Evolutionary conservation across 1,284 basidiomycete species (phyloP).

Genomic region (Fistulina hepatica): DNA sequence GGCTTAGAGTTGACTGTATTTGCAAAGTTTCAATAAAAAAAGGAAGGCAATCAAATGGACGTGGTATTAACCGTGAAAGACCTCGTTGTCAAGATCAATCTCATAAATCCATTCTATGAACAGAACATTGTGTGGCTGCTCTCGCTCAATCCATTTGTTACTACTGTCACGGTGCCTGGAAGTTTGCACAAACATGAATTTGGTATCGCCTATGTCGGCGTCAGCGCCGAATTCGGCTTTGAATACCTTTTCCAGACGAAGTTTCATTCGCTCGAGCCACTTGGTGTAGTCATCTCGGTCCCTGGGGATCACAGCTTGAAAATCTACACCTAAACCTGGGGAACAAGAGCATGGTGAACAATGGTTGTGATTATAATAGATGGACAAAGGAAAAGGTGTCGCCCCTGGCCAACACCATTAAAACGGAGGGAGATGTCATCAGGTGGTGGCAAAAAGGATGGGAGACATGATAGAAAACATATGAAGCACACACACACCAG

Average conservation of each 20-base stretch:
- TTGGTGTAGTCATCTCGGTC: slow-evolving; percentile 3
- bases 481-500: slow-evolving; percentile 9
- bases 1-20: slow-evolving; percentile 12
- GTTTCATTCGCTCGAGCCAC: slow-evolving; percentile 7
- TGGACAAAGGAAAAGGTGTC: slow-evolving; percentile 15
- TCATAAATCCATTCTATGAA: slow-evolving; percentile 19
- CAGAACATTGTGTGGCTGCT: slow-evolving; percentile 11
- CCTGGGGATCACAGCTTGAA: slow-evolving; percentile 3
- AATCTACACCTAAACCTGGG: slow-evolving; percentile 9
- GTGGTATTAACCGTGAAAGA: slow-evolving; percentile 12
- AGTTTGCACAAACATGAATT: too few relatives aligned
- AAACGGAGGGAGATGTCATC: too few relatives aligned
- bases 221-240: slow-evolving; percentile 2
- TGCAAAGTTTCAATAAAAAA: background rate
- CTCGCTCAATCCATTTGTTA: slow-evolving; percentile 1
- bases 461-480: slow-evolving; percentile 12
- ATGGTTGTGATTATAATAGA: too few relatives aligned
- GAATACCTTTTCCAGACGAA: slow-evolving; percentile 9
- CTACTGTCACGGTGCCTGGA: background rate
- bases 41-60: background rate
- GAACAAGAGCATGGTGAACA: slow-evolving; percentile 16
- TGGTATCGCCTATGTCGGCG: too few relatives aligned
- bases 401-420: too few relatives aligned
- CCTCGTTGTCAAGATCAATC: slow-evolving; percentile 16
- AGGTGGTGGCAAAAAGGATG: too few relatives aligned